phyloP scores from a whole-genome alignment of 371 early-diverging fungal species.

The Zychaea mexicana region DNA sequence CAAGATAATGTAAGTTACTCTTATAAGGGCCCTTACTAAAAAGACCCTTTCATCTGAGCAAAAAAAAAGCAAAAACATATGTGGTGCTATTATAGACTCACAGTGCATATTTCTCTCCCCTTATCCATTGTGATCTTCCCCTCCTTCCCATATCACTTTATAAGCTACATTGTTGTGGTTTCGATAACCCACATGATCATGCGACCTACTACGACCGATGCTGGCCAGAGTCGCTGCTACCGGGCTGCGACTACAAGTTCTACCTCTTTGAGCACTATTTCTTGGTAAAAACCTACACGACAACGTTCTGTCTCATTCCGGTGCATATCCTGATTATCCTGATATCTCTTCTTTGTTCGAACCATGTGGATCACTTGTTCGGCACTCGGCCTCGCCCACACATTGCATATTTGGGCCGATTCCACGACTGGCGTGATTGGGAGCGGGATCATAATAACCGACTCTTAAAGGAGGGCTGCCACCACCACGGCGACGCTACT shows the following conservation, averaged over 20 bases:
- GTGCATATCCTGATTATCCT: conserved; percentile 25
- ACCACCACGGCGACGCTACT: too few species aligned
- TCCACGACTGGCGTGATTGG: conserved; percentile 21
- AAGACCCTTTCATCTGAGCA: neutral
- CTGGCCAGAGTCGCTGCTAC: conserved; percentile 30
- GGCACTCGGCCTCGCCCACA: conserved; percentile 17
- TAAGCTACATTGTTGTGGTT: conserved; percentile 37
- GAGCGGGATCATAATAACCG: too few species aligned
- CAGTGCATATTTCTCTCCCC: neutral
- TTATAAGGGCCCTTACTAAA: too few species aligned
- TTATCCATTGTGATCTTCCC: too few species aligned
- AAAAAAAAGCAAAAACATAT: neutral
- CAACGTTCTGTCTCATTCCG: conserved; percentile 24
- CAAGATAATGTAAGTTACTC: conserved; percentile 30
- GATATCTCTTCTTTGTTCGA: conserved; percentile 23
- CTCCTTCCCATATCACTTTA: neutral
- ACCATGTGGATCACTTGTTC: conserved; percentile 25
- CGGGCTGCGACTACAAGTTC: conserved; percentile 37
- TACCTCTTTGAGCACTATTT: conserved; percentile 24
- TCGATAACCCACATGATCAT: conserved; percentile 36
- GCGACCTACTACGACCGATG: conserved; percentile 28
- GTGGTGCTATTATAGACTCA: neutral
- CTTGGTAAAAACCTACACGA: conserved; percentile 19
- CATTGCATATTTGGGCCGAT: conserved; percentile 21
- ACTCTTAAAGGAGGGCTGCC: too few species aligned